Evolutionary conservation across 1,284 basidiomycete species (phyloP).

Genomic region (Puccinia triticina): DNA sequence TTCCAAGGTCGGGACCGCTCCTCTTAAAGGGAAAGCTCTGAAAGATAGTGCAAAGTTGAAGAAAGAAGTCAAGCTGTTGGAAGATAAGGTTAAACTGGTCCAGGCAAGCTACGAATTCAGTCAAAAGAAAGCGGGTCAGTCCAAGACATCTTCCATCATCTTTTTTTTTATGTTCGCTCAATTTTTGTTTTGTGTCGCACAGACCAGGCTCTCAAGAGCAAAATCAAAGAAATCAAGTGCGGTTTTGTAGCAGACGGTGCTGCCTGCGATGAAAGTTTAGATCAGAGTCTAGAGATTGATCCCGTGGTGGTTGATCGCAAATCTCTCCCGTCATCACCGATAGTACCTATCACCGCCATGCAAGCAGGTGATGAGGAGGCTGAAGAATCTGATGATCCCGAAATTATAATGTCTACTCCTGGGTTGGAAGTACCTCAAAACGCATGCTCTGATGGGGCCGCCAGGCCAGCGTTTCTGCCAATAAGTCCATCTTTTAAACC

Average conservation of each 20-base stretch:
- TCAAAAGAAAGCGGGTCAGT: constrained; percentile 47
- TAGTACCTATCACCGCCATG: constrained; percentile 27
- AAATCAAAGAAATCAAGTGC: constrained; percentile 42
- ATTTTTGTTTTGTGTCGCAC: neutral
- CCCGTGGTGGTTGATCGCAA: neutral
- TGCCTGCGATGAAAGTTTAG: neutral
- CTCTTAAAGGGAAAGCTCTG: constrained; percentile 45
- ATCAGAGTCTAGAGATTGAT: constrained; percentile 22
- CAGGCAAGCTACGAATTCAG: constrained; percentile 49
- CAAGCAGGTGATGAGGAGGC: constrained; percentile 25
- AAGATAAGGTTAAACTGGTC: constrained; percentile 46
- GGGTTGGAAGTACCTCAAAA: neutral
- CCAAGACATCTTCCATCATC: neutral
- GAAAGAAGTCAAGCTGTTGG: constrained; percentile 46
- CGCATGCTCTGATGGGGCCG: neutral
- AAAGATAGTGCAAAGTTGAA: constrained; percentile 42
- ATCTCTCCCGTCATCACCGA: constrained; percentile 16
- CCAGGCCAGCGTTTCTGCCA: neutral
- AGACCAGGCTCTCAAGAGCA: constrained; percentile 48
- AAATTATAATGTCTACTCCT: neutral
- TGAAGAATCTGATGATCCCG: constrained; percentile 25
- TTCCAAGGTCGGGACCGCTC: constrained; percentile 28
- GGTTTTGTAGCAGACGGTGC: neutral
- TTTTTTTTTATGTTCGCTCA: neutral
- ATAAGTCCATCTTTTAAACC: constrained; percentile 8